These are phyloP conservation scores for Arctostaphylos glauca DNA, from an alignment of 148 eudicot genomes.

Conservation along the genomic window DNA sequence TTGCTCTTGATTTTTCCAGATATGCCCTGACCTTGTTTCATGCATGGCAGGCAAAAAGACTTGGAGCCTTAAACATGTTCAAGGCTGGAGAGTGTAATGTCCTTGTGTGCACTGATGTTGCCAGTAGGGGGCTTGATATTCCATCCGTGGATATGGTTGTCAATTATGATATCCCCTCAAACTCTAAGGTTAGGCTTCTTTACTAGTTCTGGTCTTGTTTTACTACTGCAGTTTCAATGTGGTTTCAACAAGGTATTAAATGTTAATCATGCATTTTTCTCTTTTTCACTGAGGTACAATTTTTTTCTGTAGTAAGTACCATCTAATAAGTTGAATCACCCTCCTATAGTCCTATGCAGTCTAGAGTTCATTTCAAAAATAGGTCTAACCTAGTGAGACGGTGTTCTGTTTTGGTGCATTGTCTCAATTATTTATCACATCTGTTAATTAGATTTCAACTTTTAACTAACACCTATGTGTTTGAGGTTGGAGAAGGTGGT, in stretches of 20 bases:
- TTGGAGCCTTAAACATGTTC: conserved; percentile 84
- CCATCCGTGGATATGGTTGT: conserved; percentile 87
- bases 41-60: conserved; percentile 60
- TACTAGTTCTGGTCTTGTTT: neutral
- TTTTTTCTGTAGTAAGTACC: neutral
- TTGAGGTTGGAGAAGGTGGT: neutral
- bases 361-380: neutral
- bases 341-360: neutral
- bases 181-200: conserved; percentile 58
- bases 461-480: neutral
- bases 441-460: neutral
- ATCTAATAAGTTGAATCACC: neutral
- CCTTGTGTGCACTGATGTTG: conserved; percentile 83
- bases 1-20: neutral
- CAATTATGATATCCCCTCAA: conserved; percentile 79
- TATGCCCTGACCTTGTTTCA: conserved; percentile 1
- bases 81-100: conserved; percentile 87
- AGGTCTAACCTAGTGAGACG: neutral
- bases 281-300: neutral
- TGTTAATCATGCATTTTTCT: neutral
- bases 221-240: neutral
- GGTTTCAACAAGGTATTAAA: neutral
- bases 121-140: conserved; percentile 93
- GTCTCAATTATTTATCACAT: conserved; percentile 2
- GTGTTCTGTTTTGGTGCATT: neutral